These are phyloP conservation scores for Gyromitra esculenta DNA, from an alignment of 2,329 filamentous ascomycete species.

Conservation along the genomic window DNA sequence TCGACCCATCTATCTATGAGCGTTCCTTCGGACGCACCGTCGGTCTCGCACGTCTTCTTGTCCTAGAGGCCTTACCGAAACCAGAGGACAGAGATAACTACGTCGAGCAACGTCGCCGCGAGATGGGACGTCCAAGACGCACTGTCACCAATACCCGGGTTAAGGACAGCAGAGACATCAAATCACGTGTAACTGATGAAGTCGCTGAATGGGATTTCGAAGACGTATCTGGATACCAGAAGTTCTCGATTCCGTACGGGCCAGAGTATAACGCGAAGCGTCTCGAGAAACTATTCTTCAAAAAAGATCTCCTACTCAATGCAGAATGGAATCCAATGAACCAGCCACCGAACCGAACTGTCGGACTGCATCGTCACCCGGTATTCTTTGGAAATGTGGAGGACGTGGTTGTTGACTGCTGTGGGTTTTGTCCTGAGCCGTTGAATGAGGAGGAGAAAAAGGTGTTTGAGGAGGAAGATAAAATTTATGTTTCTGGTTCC, in stretches of 20 bases:
- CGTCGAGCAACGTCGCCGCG: slow-evolving; percentile 73
- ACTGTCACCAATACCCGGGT: slow-evolving; percentile 63
- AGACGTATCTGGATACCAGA: slow-evolving; percentile 82
- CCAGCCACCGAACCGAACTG: slow-evolving; percentile 67
- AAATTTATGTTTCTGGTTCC: slow-evolving; percentile 78
- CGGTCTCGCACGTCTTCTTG: slow-evolving; percentile 79
- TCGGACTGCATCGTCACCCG: slow-evolving; percentile 83
- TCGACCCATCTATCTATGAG: slow-evolving; percentile 89
- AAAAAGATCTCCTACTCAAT: slow-evolving; percentile 81
- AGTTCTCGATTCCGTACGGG: slow-evolving; percentile 77
- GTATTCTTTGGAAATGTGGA: slow-evolving; percentile 79
- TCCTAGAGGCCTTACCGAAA: slow-evolving; percentile 80
- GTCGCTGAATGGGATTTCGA: slow-evolving; percentile 80
- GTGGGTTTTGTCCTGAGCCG: slow-evolving; percentile 78
- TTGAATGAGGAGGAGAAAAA: slow-evolving; percentile 76
- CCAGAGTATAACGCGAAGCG: slow-evolving; percentile 58
- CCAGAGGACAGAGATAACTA: slow-evolving; percentile 75
- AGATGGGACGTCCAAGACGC: slow-evolving; percentile 73
- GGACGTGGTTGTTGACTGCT: slow-evolving; percentile 82
- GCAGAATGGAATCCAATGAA: slow-evolving; percentile 80
- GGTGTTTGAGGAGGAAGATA: slow-evolving; percentile 74
- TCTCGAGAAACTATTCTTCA: slow-evolving; percentile 84
- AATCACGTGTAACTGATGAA: slow-evolving; percentile 73
- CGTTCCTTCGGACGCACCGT: slow-evolving; percentile 78
- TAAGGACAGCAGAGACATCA: slow-evolving; percentile 67